These are phyloP conservation scores for Fusarium sp. DNA, from an alignment of 2,329 filamentous ascomycete genomes.

Conservation along the genomic window DNA sequence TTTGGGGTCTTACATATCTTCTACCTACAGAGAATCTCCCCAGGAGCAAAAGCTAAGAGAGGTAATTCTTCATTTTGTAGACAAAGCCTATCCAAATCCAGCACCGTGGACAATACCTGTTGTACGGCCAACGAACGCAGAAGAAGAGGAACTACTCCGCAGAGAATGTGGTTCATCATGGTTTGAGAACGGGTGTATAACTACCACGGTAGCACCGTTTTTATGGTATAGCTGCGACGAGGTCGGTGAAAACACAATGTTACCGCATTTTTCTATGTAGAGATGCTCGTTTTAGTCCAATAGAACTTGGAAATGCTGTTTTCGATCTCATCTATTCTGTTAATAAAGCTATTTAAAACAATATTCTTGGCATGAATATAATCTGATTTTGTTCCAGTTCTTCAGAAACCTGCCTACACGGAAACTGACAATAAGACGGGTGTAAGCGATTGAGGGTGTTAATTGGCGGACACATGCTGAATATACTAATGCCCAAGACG, in stretches of 20 bases:
- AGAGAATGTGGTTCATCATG: not conserved
- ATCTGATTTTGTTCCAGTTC: not conserved
- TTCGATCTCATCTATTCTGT: not conserved
- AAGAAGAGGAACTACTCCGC: not conserved
- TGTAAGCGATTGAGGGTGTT: not conserved
- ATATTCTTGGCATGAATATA: not conserved
- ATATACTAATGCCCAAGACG: not conserved
- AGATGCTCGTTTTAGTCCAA: not conserved
- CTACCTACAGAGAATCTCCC: not conserved
- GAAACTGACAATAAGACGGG: not conserved
- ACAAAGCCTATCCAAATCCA: not conserved
- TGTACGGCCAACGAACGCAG: not conserved
- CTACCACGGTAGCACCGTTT: not conserved
- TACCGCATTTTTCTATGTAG: not conserved
- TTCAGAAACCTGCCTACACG: not conserved
- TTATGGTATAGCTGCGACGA: not conserved
- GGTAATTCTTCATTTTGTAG: not conserved
- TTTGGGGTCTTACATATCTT: not conserved
- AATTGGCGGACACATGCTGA: not conserved
- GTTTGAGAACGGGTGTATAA: not conserved
- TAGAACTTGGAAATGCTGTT: not conserved
- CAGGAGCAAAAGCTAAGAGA: not conserved
- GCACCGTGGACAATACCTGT: accelerated
- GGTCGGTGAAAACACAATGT: not conserved
- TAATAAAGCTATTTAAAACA: not conserved